Evolutionary conservation across 2,329 filamentous ascomycete species (phyloP).

Genomic region (Sarocladium strictum): DNA sequence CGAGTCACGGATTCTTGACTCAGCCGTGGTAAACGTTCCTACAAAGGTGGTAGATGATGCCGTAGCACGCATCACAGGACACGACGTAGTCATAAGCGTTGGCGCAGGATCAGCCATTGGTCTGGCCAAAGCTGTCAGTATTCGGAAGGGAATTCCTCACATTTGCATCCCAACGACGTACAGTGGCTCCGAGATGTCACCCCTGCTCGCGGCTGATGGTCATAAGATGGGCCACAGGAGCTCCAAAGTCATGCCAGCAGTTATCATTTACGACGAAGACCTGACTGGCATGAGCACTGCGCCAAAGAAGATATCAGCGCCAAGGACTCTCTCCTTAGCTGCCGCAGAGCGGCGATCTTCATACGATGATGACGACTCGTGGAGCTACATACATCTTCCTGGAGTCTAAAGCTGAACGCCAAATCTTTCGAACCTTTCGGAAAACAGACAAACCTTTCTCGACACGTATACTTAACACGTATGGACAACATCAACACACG

Average conservation of each 20-base stretch:
- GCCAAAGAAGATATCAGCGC: slow-evolving; percentile 22
- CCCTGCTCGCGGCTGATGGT: slow-evolving; percentile 20
- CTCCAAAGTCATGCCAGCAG: slow-evolving; percentile 19
- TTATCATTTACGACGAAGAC: slow-evolving; percentile 33
- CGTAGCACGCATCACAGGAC: slow-evolving; percentile 24
- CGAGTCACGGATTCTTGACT: slow-evolving; percentile 26
- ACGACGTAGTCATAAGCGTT: slow-evolving; percentile 54
- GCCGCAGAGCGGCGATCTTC: slow-evolving; percentile 12
- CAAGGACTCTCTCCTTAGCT: slow-evolving; percentile 15
- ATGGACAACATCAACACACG: neutral
- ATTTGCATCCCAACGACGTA: slow-evolving; percentile 56
- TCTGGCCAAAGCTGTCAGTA: slow-evolving; percentile 48
- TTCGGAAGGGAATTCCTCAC: slow-evolving; percentile 48
- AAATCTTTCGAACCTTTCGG: neutral
- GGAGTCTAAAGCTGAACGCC: slow-evolving; percentile 22
- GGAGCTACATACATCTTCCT: slow-evolving; percentile 31
- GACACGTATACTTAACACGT: neutral
- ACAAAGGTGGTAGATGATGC: slow-evolving; percentile 22
- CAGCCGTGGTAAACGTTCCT: slow-evolving; percentile 23
- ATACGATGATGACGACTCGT: slow-evolving; percentile 22
- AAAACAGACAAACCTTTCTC: neutral
- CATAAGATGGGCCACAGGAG: slow-evolving; percentile 12
- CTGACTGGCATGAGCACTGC: slow-evolving; percentile 21
- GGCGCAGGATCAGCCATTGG: slow-evolving; percentile 58
- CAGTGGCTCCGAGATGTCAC: slow-evolving; percentile 55